These are phyloP conservation scores for Rhytidiadelphus loreus DNA, from an alignment of 225 moss, liverwort and hornwort species.

Conservation along the genomic window DNA sequence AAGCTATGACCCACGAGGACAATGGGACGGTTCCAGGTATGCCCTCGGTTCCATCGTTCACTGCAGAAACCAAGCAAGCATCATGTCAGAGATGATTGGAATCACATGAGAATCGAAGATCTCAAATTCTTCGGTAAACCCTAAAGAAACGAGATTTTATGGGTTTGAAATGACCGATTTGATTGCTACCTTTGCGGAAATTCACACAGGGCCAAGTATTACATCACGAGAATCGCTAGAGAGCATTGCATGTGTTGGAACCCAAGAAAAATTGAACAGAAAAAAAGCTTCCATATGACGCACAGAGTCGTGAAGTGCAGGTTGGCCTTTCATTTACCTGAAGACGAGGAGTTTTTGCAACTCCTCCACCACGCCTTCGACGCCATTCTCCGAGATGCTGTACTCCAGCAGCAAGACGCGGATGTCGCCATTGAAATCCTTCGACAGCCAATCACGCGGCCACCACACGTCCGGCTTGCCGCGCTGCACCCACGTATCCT, in stretches of 20 bases:
- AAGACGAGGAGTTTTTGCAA: slow-evolving; percentile 14
- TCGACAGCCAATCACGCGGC: slow-evolving; percentile 29
- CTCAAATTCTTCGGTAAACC: not conserved
- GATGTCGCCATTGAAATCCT: slow-evolving; percentile 1
- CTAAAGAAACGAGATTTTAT: not conserved
- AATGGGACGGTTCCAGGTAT: slow-evolving; percentile 19
- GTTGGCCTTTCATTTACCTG: not conserved
- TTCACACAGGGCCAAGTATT: not conserved
- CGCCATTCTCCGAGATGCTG: slow-evolving; percentile 5
- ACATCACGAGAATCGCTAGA: not conserved
- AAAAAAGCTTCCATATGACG: not conserved
- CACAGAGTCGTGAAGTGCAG: not conserved
- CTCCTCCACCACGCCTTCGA: slow-evolving; percentile 14
- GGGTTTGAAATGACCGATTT: not conserved
- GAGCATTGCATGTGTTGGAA: not conserved
- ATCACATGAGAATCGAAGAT: not conserved
- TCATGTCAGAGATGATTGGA: not conserved
- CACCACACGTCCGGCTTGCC: slow-evolving; percentile 16
- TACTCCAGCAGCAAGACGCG: slow-evolving; percentile 33
- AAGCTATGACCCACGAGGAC: slow-evolving; percentile 36
- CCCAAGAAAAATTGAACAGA: not conserved
- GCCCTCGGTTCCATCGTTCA: slow-evolving; percentile 6
- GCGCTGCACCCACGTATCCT: slow-evolving; percentile 31
- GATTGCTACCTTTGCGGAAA: not conserved
- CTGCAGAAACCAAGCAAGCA: not conserved